phyloP scores from a whole-genome alignment of 1,284 basidiomycete genomes.

The Calocybe gambosa region DNA sequence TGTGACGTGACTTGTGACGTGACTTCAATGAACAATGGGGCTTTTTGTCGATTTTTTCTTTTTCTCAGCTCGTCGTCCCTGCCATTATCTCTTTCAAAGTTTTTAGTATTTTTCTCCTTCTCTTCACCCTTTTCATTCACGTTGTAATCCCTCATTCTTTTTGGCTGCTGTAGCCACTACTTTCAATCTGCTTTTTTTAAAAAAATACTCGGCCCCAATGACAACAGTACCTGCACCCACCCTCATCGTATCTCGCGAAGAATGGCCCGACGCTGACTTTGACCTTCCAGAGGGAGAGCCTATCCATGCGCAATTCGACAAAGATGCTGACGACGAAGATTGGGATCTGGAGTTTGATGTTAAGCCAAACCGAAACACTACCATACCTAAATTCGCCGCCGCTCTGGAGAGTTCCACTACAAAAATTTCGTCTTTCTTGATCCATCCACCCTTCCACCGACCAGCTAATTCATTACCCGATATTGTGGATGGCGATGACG shows the following conservation, averaged over 20 bases:
- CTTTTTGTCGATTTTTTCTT: constrained; percentile 11
- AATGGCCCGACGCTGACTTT: constrained; percentile 81
- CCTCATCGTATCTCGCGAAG: constrained; percentile 51
- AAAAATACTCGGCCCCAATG: constrained; percentile 30
- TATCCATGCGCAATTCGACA: constrained; percentile 57
- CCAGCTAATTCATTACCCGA: constrained; percentile 45
- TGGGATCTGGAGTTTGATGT: constrained; percentile 76
- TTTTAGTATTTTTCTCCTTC: constrained; percentile 17
- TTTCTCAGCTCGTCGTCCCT: constrained; percentile 5
- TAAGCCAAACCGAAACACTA: constrained; percentile 41
- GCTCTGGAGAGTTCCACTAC: constrained; percentile 19
- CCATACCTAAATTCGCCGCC: constrained; percentile 29
- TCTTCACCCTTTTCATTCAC: constrained; percentile 6
- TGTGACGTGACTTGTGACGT: constrained; percentile 19
- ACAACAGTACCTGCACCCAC: constrained; percentile 54
- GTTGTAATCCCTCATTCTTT: constrained; percentile 11
- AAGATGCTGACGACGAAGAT: constrained; percentile 57
- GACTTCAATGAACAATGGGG: constrained; percentile 25
- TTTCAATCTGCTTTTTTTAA: constrained; percentile 11
- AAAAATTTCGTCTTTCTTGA: constrained; percentile 23
- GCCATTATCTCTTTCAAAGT: constrained; percentile 14
- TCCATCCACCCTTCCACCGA: constrained; percentile 54
- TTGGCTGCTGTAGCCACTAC: not conserved
- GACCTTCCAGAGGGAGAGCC: constrained; percentile 69
- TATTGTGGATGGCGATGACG: constrained; percentile 61